A percentile compares a stretch with the other conserved stretches of the same genome.
These are phyloP conservation scores for Leucosporidium scottii DNA, from an alignment of 768 basidiomycete genomes.

Conservation along the genomic window DNA sequence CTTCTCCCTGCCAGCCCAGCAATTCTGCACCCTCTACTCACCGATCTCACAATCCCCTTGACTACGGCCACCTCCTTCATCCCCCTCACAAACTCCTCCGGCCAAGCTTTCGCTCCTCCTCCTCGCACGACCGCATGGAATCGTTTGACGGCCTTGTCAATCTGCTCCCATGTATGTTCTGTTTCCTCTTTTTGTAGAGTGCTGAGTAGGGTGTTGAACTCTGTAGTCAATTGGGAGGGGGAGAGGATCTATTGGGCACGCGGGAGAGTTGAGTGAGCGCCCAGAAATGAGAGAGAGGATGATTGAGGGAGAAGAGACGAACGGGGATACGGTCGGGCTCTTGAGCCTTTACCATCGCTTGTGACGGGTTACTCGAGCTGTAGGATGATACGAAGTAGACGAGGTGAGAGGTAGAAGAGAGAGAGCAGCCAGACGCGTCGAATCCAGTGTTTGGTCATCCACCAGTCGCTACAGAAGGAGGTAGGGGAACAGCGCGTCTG, in stretches of 20 bases:
- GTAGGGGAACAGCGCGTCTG: no score
- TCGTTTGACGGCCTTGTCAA: slow-evolving; percentile 44
- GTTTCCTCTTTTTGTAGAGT: slow-evolving; percentile 41
- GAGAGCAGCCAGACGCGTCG: no score
- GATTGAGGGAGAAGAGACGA: not conserved
- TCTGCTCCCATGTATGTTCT: slow-evolving; percentile 45
- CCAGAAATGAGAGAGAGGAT: slow-evolving; percentile 1
- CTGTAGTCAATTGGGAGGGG: slow-evolving; percentile 38
- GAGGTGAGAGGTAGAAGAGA: no score
- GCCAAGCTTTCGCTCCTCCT: slow-evolving; percentile 34
- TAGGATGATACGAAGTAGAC: no score
- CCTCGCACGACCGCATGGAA: slow-evolving; percentile 42
- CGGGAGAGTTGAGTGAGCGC: not conserved
- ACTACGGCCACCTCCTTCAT: slow-evolving; percentile 23
- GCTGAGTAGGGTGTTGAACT: slow-evolving; percentile 39
- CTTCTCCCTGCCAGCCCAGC: no score
- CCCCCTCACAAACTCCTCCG: slow-evolving; percentile 24
- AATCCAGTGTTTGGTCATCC: no score
- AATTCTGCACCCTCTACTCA: no score
- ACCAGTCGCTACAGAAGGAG: no score
- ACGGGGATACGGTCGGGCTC: no score
- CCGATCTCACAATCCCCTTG: not conserved
- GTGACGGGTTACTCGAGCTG: no score
- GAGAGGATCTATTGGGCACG: slow-evolving; percentile 43
- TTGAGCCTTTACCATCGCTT: no score